A percentile compares a stretch with the other conserved stretches of the same genome.
phyloP scores from a whole-genome alignment of 2,329 filamentous ascomycete species.

The Apiospora kogelbergensis region DNA sequence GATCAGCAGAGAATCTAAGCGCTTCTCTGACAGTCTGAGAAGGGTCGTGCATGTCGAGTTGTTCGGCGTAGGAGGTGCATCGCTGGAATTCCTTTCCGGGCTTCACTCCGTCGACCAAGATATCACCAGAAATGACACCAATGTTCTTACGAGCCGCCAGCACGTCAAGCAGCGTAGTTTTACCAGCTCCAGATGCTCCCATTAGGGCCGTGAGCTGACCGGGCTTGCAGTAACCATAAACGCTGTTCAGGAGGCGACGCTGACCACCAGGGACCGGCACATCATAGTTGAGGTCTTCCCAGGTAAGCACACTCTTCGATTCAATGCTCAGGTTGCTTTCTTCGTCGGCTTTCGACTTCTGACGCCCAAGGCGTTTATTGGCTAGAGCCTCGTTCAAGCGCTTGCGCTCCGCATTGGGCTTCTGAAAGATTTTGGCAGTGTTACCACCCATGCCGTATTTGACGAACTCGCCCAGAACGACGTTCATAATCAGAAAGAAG shows the following conservation, averaged over 20 bases:
- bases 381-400: conserved; percentile 63
- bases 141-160: conserved; percentile 63
- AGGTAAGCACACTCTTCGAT: conserved; percentile 73
- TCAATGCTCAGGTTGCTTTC: conserved; percentile 54
- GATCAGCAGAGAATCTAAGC: conserved; percentile 61
- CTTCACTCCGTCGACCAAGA: conserved; percentile 56
- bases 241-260: conserved; percentile 53
- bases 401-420: conserved; percentile 66
- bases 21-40: conserved; percentile 64
- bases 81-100: conserved; percentile 62
- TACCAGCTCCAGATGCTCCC: conserved; percentile 83
- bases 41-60: conserved; percentile 62
- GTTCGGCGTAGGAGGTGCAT: conserved; percentile 62
- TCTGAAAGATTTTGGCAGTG: conserved; percentile 73
- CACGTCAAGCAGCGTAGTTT: conserved; percentile 82
- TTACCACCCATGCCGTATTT: conserved; percentile 80
- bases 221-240: conserved; percentile 71
- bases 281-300: conserved; percentile 81
- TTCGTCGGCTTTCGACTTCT: conserved; percentile 46
- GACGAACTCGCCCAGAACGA: conserved; percentile 75
- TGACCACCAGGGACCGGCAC: conserved; percentile 59
- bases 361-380: conserved; percentile 58
- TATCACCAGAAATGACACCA: conserved; percentile 56
- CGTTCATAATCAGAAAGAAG: conserved; percentile 74
- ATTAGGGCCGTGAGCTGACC: conserved; percentile 78